Base-by-base conservation (phyloP, 2,329 filamentous ascomycete species). In the Cucurbitaria berberidis region DNA sequence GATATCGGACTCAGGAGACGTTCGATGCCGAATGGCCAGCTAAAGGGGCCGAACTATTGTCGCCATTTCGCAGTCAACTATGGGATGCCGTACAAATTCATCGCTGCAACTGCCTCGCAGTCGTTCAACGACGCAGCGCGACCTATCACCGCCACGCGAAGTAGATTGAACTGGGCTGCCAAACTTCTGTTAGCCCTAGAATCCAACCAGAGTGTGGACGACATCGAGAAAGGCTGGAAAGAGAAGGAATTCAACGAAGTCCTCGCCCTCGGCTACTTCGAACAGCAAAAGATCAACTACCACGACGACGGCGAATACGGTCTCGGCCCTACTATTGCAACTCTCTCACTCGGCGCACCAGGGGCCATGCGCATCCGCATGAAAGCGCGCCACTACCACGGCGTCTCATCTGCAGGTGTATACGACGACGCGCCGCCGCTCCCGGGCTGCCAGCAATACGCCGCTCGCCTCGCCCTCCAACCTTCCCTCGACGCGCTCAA, bases 301-400 rank as follows among this genome's bases (percentile, higher is more conserved):
- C 86, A 89, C 53, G 86, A 89, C 51, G 87, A 89, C 59, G 87
- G 87, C 4, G 87, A 89, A 63, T 74, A 73, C 9, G 83, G 84
- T 3, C 75, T 89, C 0, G 86, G 86, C 0, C 83, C 85, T 0
- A 85, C 82, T 0, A 84, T 89, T 6, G 84, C 85, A 0, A 86
- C 86, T 0, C 73, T 6, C 0, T 86, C 84, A 1, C 76, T 89
- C 0, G 86, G 86, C 1, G 81, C 79, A 0, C 79, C 82, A 0
- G 82, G 85, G 0, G 74, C 74, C 0, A 89, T 89, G 86, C 70
- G 71, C 3, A 80, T 88, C 60, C 77, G 83, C 1, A 78, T 83
- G 47, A 89, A 89, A 70, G 60, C 63, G 1, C 80, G 79, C 43
- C 81, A 84, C 60, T 75, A 73, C 55, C 59, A 65, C 41, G 77